Base-by-base conservation (phyloP, 129 eudicot species). In the Solidago caesia region DNA sequence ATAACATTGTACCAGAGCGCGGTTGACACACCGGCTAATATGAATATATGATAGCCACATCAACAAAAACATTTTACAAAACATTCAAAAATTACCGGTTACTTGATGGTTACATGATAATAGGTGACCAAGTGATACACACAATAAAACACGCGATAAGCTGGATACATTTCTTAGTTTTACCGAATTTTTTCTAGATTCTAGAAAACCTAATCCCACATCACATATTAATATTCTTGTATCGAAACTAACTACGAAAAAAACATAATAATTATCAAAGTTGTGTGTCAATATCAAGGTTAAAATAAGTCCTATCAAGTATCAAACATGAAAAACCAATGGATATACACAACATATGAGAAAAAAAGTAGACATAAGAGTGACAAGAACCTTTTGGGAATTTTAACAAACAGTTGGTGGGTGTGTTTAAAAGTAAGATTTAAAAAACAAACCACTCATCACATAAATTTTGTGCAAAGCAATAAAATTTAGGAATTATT, bases 371-470 rank as follows among this genome's bases (percentile, higher is more conserved):
- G 4, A 63, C 12, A 44, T 12, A 68, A 52, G 2, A 48, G 53
- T 48, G 9, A 48, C 39, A 33, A 33, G 45, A 73, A 10, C 12
- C 13, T 12, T 5, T 59, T 46, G 77, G 77, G 69, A 60, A 52
- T 78, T 47, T 41, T 12, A 51, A 49, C 72, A 62, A 77, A 77
- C 64, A 33, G 33, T 2, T 77, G 65, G 76, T 77, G 74, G 48
- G 55, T n/a, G 43, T 46, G 57, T 49, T 48, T 1, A 15, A 14
- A 59, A 77, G 51, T 15, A 61, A 58, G 0, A 46, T 7, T 29
- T 7, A 12, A 70, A 14, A 70, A 4, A 39, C 39, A 33, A 65
- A 64, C 42, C 10, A 26, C 8, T 1, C 44, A 75, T 61, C 33
- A 46, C 47, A 42, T 49, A 14, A 26, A 62, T 13, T 7, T 33